Evolutionary conservation across 1,284 basidiomycete genomes (phyloP), one percentile per base, ranked within the genome.

Genomic region (Trichosporon faecale): DNA sequence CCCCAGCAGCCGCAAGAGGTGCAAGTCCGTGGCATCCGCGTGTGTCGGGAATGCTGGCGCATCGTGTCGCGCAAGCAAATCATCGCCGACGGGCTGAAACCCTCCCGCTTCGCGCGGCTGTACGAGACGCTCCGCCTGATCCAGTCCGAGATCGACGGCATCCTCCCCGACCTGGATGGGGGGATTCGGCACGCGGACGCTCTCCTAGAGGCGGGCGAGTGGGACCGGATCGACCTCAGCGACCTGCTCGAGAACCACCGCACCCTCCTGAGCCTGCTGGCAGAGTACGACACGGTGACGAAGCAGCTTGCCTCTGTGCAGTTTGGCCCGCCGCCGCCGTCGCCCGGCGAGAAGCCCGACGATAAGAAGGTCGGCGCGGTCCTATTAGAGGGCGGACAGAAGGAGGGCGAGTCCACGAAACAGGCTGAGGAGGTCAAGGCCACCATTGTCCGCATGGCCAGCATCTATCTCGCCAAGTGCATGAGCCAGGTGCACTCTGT

Each of bases 251-350:
- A 86, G 2, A 87, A 89, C 0, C 88, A 94, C 69, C 95, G 94
- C 78, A 88, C 89, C 18, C 87, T 98, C 11, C 82, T 97, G 8
- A 90, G 92, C 63, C 88, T 91, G 1, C 94, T 97, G 81, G 87
- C 90, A 7, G 89, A 91, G 69, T 98, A 98, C 82, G 96, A 99
- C 77, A 88, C 89, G 60, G 84, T 98, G 4, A 88, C 94, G 0
- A 96, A 95, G 79, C 89, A 61, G 57, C 29, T 61, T 1, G 57
- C 57, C 16, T 3, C 57, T 1, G 57, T 61, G 16, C 57, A 61
- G 27, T 61, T 61, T 16, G 57, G 57, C 57, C 27, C 57, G 6
- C 57, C 55, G 3, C 55, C 57, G 70, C 91, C 91, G 12, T 93
- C 96, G 79, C 91, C 93, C 72, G 87, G 90, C 16, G 87, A 98